Conservation (phyloP, 148 eudicot genomes). For the Suaeda aralocaspica region DNA sequence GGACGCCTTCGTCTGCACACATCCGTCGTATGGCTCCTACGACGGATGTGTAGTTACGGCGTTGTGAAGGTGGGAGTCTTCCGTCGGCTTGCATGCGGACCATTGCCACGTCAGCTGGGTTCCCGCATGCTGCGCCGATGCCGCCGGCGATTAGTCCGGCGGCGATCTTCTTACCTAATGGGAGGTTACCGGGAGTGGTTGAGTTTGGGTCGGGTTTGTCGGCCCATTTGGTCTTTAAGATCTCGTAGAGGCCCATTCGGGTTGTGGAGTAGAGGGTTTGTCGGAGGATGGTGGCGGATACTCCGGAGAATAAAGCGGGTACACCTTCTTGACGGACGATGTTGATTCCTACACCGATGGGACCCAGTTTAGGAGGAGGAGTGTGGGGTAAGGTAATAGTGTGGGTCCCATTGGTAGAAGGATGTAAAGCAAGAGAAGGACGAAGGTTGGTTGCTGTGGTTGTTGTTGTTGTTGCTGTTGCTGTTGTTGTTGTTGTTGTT, state of each 20-base stretch:
- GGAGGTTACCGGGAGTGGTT: conserved; percentile 32
- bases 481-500: too few relatives aligned
- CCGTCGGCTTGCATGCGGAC: conserved; percentile 99
- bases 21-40: conserved; percentile 59
- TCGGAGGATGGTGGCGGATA: conserved; percentile 80
- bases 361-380: conserved; percentile 41
- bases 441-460: conserved; percentile 38
- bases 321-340: conserved; percentile 58
- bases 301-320: conserved; percentile 60
- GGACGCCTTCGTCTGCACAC: conserved; percentile 54
- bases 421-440: conserved; percentile 52
- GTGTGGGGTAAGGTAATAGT: conserved; percentile 27
- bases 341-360: conserved; percentile 38
- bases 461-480: conserved; percentile 25
- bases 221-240: conserved; percentile 58
- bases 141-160: conserved; percentile 85
- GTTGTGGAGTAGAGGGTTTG: conserved; percentile 85
- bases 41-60: conserved; percentile 74
- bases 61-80: conserved; percentile 54
- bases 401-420: not conserved
- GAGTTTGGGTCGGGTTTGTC: conserved; percentile 26
- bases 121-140: conserved; percentile 89
- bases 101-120: conserved; percentile 95
- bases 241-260: conserved; percentile 80
- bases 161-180: conserved; percentile 44